Evolutionary conservation across 164 flowering plant species (phyloP).

Genomic region (Liquidambar formosana): DNA sequence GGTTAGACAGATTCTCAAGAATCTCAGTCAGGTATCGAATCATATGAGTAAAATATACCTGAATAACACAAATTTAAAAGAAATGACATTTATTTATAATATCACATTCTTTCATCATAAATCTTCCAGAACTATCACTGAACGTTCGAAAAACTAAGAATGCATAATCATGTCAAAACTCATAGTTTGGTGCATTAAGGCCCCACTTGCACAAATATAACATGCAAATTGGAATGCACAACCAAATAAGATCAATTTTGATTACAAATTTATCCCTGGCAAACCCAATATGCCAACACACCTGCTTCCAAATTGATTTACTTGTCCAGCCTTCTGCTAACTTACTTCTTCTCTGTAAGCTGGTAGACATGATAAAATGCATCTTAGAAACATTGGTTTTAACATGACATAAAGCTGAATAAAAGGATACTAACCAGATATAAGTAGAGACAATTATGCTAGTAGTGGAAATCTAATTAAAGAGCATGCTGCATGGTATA

Average conservation of each 20-base stretch:
- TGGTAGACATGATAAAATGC: constrained; percentile 35
- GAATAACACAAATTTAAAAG: neutral
- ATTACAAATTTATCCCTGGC: neutral
- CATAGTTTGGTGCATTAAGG: neutral
- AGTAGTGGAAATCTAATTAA: constrained; percentile 1
- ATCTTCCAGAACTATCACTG: neutral
- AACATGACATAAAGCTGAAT: constrained; percentile 6
- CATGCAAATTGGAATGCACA: neutral
- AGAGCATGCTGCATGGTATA: constrained; percentile 9
- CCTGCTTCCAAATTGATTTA: constrained; percentile 97
- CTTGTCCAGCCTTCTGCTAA: constrained; percentile 69
- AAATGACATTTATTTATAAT: neutral
- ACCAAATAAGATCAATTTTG: neutral
- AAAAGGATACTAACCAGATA: neutral
- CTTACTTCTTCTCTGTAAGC: constrained; percentile 77
- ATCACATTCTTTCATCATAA: neutral
- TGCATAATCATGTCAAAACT: neutral
- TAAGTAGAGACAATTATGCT: neutral
- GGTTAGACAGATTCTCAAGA: neutral
- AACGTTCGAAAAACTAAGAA: neutral
- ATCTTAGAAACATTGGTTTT: constrained; percentile 20
- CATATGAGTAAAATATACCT: neutral
- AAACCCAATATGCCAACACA: constrained; percentile 18
- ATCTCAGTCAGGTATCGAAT: neutral
- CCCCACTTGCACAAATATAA: neutral